Conservation (phyloP, 2,329 filamentous ascomycete species). For the Aspergillus japonicus region DNA sequence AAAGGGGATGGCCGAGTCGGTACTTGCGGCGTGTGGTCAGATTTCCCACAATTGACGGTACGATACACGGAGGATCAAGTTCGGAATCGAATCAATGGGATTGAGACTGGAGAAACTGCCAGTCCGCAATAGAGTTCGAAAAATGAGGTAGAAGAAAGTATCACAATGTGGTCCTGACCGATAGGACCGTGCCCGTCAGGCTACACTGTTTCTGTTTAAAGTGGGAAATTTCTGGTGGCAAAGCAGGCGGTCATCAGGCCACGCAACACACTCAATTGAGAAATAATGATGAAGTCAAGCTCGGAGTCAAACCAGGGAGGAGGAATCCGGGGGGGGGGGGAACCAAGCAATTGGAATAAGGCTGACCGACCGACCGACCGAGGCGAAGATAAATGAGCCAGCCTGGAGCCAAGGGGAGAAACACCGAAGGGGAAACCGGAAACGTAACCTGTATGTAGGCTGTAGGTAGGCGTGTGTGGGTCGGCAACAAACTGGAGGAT, state of each 20-base stretch:
- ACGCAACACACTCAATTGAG: background rate
- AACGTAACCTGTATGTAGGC: slow-evolving; percentile 9
- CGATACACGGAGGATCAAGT: background rate
- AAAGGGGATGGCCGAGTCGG: background rate
- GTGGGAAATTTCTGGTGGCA: slow-evolving; percentile 6
- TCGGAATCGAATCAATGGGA: too few relatives aligned
- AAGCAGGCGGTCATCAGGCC: slow-evolving; percentile 1
- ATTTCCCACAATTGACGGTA: background rate
- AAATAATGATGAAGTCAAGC: background rate
- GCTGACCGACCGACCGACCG: background rate
- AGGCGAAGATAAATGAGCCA: background rate
- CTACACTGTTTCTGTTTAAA: slow-evolving; percentile 26
- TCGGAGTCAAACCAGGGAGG: background rate
- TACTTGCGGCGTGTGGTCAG: background rate
- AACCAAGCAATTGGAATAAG: background rate
- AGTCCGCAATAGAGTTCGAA: slow-evolving; percentile 1
- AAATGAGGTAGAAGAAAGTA: slow-evolving; percentile 4
- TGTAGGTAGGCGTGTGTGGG: slow-evolving; percentile 10
- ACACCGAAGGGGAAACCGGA: slow-evolving; percentile 11
- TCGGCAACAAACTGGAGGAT: slow-evolving; percentile 9
- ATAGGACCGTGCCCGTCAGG: slow-evolving; percentile 29
- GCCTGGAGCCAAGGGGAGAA: background rate
- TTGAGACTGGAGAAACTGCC: background rate
- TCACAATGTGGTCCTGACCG: slow-evolving; percentile 7
- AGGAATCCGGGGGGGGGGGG: background rate